Evolutionary conservation across 306 rosid genomes (phyloP).

Genomic region (Acacia melanoxylon): DNA sequence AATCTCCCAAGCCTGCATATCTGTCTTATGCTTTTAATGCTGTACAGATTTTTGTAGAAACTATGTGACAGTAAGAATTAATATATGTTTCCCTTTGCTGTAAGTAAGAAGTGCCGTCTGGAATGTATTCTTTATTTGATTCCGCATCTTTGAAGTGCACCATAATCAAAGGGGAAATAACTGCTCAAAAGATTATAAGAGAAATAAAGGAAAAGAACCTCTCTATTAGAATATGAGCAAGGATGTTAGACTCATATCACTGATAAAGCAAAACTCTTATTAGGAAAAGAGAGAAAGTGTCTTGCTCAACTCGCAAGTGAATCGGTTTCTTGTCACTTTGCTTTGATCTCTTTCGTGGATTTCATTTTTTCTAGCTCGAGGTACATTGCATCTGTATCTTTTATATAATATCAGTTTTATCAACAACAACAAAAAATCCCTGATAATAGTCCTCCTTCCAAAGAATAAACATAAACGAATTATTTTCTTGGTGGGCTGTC

Average conservation of each 20-base stretch:
- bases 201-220: no score
- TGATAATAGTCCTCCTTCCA: not conserved
- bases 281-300: no score
- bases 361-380: not conserved
- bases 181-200: no score
- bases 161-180: not conserved
- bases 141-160: conserved; percentile 14
- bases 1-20: not conserved
- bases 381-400: not conserved
- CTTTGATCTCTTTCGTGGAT: not conserved
- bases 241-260: no score
- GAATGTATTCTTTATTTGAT: not conserved
- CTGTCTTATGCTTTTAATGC: conserved; percentile 18
- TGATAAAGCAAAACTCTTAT: no score
- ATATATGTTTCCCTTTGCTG: not conserved
- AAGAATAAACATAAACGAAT: conserved; percentile 3
- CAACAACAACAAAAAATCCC: not conserved
- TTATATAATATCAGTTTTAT: not conserved
- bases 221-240: no score
- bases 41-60: not conserved
- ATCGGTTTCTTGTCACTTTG: not conserved
- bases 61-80: conserved; percentile 3
- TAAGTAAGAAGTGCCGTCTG: conserved; percentile 8
- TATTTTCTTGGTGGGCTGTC: not conserved
- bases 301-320: no score